Conservation (phyloP, 2,329 filamentous ascomycete species). For the Fusarium dlaminii region DNA sequence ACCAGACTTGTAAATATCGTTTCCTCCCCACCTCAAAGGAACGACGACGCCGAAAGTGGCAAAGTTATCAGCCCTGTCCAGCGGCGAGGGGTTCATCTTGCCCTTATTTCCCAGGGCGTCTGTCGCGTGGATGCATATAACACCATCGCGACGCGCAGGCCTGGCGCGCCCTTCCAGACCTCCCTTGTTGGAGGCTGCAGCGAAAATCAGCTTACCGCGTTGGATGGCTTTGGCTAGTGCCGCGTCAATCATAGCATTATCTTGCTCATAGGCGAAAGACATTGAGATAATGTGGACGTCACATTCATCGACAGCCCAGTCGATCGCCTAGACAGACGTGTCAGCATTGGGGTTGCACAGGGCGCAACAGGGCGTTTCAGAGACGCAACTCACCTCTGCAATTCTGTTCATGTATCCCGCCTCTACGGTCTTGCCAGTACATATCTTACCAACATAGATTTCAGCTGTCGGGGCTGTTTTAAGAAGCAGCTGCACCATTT, state of each 20-base stretch:
- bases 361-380: not conserved
- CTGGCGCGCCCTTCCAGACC: too few relatives aligned
- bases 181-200: not conserved
- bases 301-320: not conserved
- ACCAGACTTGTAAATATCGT: too few relatives aligned
- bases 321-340: not conserved
- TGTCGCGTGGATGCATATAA: too few relatives aligned
- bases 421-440: not conserved
- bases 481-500: not conserved
- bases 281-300: not conserved
- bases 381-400: not conserved
- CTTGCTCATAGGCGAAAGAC: not conserved
- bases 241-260: not conserved
- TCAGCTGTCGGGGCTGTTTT: not conserved
- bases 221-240: not conserved
- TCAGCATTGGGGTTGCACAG: not conserved
- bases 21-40: too few relatives aligned
- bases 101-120: too few relatives aligned
- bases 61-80: too few relatives aligned
- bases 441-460: not conserved
- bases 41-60: too few relatives aligned
- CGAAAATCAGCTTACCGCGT: not conserved
- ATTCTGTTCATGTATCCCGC: not conserved
- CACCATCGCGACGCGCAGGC: not conserved
- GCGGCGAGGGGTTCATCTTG: too few relatives aligned